Conservation (phyloP, 495 filamentous ascomycete genomes). For the Tuber borchii region DNA sequence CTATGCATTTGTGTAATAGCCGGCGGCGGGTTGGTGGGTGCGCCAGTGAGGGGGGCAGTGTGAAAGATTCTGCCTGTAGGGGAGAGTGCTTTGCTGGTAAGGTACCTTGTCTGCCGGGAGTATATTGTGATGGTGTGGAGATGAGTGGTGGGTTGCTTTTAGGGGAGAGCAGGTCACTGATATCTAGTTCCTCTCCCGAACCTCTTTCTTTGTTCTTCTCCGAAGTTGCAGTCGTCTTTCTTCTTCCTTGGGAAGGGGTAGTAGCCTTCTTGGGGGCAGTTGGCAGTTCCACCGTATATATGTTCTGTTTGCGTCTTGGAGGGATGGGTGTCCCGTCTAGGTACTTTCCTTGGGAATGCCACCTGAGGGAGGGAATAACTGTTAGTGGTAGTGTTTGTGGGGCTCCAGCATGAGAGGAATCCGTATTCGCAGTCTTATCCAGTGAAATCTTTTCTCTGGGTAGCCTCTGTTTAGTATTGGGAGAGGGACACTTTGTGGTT, state of each 20-base stretch:
- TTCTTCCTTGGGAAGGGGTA: not conserved
- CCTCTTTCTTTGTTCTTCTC: not conserved
- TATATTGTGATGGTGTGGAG: not conserved
- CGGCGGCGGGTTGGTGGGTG: not conserved
- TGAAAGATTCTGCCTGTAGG: not conserved
- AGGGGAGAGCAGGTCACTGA: not conserved
- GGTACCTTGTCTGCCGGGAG: not conserved
- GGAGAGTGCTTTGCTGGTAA: not conserved
- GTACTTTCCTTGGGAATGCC: not conserved
- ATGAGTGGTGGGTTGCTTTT: not conserved
- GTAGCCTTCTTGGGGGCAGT: not conserved
- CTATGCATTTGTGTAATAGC: not conserved
- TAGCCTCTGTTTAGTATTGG: not conserved
- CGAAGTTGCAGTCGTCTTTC: not conserved
- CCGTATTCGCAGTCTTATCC: not conserved
- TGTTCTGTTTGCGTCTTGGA: not conserved
- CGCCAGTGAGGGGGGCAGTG: not conserved
- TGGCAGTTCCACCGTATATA: not conserved
- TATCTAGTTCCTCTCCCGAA: not conserved
- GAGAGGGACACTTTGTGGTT: not conserved
- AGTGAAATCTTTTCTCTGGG: not conserved
- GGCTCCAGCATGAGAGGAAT: not conserved
- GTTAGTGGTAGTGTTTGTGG: not conserved
- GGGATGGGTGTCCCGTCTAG: not conserved
- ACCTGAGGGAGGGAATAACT: not conserved